A percentile compares a stretch with the other conserved stretches of the same genome.
Conservation (phyloP, 1,284 basidiomycete species). For the Cutaneotrichosporon dermatis region DNA sequence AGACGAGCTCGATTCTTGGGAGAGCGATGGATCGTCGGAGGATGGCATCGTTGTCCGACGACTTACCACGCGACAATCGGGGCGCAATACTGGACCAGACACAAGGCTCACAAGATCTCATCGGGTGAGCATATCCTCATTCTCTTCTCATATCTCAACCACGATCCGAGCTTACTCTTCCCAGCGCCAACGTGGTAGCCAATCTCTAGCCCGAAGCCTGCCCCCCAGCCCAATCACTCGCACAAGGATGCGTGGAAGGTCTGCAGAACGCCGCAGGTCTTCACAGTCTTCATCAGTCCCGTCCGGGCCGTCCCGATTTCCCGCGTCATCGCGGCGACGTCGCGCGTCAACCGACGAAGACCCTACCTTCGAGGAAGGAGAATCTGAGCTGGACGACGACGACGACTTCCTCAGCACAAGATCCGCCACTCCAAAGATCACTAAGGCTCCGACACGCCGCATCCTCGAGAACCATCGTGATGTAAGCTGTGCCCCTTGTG, state of each 20-base stretch:
- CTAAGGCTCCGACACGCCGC: conserved; percentile 1
- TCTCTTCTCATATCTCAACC: too few species aligned
- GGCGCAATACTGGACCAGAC: background rate
- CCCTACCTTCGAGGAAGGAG: conserved; percentile 11
- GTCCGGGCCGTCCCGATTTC: too few species aligned
- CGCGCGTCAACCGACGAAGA: background rate
- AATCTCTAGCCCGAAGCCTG: too few species aligned
- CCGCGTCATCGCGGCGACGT: too few species aligned
- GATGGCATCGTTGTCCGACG: background rate
- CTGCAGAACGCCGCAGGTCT: too few species aligned
- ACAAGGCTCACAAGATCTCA: background rate
- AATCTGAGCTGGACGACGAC: conserved; percentile 13
- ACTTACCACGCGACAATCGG: background rate
- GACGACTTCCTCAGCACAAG: conserved; percentile 2
- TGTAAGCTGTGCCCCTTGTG: conserved; percentile 2
- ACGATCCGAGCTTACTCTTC: too few species aligned
- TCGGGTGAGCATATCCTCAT: background rate
- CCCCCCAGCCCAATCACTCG: too few species aligned
- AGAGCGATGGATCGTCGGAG: background rate
- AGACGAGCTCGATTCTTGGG: background rate
- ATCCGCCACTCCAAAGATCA: background rate
- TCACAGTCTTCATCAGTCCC: too few species aligned
- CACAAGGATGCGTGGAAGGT: too few species aligned
- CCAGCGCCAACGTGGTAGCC: too few species aligned
- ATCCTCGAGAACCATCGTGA: conserved; percentile 17